Evolutionary conservation across 2,329 filamentous ascomycete genomes (phyloP).

Genomic region (Phialophora expanda): DNA sequence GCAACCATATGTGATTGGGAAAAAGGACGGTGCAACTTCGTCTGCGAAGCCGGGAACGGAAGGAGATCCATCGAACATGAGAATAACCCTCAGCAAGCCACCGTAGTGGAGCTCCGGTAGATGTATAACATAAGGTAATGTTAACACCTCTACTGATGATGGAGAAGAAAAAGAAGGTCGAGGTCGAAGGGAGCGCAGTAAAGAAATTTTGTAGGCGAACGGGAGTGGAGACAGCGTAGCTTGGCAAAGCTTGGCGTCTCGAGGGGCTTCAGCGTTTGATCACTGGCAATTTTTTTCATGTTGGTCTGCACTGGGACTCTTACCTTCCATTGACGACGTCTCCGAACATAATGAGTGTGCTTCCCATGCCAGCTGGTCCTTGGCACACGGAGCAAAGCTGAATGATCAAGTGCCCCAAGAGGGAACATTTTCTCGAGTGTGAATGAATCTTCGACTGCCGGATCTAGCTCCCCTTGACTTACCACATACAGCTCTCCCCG

Average conservation of each 20-base stretch:
- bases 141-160: conserved; percentile 60
- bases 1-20: conserved; percentile 50
- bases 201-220: conserved; percentile 23
- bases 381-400: not conserved
- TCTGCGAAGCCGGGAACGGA: conserved; percentile 59
- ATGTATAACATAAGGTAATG: conserved; percentile 55
- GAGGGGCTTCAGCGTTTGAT: not conserved
- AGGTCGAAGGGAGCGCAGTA: conserved; percentile 19
- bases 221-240: not conserved
- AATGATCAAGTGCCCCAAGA: not conserved
- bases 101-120: conserved; percentile 54
- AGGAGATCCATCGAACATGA: conserved; percentile 53
- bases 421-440: not conserved
- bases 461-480: not conserved
- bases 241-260: not conserved
- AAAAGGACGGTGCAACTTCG: conserved; percentile 49
- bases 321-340: not conserved
- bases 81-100: conserved; percentile 59
- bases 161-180: conserved; percentile 48
- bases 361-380: not conserved
- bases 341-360: not conserved
- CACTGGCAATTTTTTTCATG: not conserved
- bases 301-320: not conserved
- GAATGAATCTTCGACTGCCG: not conserved
- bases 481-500: not conserved